phyloP scores from a whole-genome alignment of 2,329 filamentous ascomycete species.

The Neofusicoccum sp. region DNA sequence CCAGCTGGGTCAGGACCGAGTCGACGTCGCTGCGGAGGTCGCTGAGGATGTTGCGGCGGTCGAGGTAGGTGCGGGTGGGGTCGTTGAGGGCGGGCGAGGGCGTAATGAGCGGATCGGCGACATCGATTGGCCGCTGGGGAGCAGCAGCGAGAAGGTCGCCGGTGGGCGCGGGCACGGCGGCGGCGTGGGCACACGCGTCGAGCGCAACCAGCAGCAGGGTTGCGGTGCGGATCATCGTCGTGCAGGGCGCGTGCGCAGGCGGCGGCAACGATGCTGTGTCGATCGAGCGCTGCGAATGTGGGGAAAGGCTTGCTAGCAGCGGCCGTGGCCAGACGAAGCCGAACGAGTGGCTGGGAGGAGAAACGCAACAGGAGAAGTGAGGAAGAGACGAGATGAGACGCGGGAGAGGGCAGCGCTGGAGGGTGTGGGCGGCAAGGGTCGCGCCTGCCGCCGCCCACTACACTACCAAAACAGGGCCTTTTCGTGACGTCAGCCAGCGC shows the following conservation, averaged over 20 bases:
- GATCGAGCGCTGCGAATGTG: constrained; percentile 9
- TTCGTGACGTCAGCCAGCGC: no score
- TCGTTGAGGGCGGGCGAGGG: constrained; percentile 15
- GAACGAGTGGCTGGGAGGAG: background rate
- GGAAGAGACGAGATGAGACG: background rate
- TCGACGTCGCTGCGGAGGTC: constrained; percentile 34
- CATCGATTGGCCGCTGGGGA: constrained; percentile 4
- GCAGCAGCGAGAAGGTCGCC: background rate
- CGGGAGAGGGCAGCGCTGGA: background rate
- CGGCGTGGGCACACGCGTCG: constrained; percentile 14
- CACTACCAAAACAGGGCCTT: no score
- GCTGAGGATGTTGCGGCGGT: constrained; percentile 32
- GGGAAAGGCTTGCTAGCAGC: background rate
- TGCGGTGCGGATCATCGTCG: constrained; percentile 15
- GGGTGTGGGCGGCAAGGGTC: no score
- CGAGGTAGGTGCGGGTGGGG: constrained; percentile 7
- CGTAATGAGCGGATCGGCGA: constrained; percentile 5
- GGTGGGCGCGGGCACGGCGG: constrained; percentile 14
- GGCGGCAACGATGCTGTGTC: background rate
- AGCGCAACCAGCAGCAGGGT: constrained; percentile 16
- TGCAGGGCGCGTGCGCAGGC: background rate
- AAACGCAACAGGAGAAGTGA: background rate
- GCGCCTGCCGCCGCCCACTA: no score
- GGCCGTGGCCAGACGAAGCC: background rate
- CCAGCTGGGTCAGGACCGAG: constrained; percentile 32